phyloP scores from a whole-genome alignment of 768 basidiomycete species.

The Rhodotorula sphaerocarpa region DNA sequence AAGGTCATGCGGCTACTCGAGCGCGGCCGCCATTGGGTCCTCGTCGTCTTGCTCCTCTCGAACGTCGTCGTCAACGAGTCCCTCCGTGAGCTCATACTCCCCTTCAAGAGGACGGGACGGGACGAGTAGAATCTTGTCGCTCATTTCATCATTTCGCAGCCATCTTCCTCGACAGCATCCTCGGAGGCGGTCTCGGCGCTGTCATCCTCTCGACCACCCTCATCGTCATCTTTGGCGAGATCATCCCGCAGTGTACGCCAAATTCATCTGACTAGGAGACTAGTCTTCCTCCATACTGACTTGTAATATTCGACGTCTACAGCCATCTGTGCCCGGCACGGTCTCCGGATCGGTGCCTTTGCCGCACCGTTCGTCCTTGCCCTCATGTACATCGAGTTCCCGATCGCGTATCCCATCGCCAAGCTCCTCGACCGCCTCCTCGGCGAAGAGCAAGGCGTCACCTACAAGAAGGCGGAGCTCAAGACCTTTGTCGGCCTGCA shows the following conservation, averaged over 20 bases:
- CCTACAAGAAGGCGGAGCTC: slow-evolving; percentile 43
- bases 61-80: slow-evolving; percentile 59
- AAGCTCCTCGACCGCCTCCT: slow-evolving; percentile 71
- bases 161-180: slow-evolving; percentile 47
- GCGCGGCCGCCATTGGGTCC: slow-evolving; percentile 80
- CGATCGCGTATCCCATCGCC: slow-evolving; percentile 64
- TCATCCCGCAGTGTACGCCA: slow-evolving; percentile 52
- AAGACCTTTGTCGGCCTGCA: slow-evolving; percentile 49
- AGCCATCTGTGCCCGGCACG: slow-evolving; percentile 67
- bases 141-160: slow-evolving; percentile 17
- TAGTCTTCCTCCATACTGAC: background rate
- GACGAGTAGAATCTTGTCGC: background rate
- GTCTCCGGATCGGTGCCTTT: slow-evolving; percentile 67
- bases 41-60: slow-evolving; percentile 78
- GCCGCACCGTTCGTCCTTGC: slow-evolving; percentile 66
- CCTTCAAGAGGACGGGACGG: too few species aligned
- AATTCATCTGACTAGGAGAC: background rate
- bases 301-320: too few species aligned
- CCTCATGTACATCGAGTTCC: slow-evolving; percentile 47
- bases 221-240: slow-evolving; percentile 49
- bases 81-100: slow-evolving; percentile 33
- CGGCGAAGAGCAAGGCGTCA: slow-evolving; percentile 58
- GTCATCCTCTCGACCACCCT: slow-evolving; percentile 41
- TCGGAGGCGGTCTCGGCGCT: slow-evolving; percentile 48
- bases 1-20: slow-evolving; percentile 52